A percentile compares a stretch with the other conserved stretches of the same genome.
phyloP scores from a whole-genome alignment of 257 asterid genomes.

The Cynanchum wilfordii region DNA sequence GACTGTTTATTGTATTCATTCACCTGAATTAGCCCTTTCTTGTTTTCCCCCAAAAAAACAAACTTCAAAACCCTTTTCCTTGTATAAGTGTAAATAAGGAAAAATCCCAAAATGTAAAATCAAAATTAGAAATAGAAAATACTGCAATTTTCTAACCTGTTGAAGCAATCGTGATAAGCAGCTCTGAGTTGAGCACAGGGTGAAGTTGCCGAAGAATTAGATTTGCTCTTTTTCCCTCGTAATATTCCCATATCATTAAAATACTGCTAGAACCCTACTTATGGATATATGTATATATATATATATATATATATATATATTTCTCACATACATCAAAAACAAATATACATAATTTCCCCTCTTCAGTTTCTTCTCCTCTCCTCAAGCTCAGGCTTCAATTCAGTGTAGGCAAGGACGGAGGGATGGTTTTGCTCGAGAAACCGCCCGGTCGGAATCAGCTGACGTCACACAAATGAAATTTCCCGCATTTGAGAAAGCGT shows the following conservation, averaged over 20 bases:
- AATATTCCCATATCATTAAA: constrained; percentile 44
- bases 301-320: too few relatives aligned
- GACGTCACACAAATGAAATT: too few relatives aligned
- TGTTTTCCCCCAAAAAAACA: not conserved
- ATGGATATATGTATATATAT: not conserved
- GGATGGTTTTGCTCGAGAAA: too few relatives aligned
- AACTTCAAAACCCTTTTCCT: not conserved
- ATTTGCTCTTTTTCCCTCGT: constrained; percentile 42
- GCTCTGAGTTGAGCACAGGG: constrained; percentile 71
- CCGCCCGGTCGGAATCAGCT: too few relatives aligned
- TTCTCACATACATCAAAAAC: not conserved
- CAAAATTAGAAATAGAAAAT: not conserved
- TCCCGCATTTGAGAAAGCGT: too few relatives aligned
- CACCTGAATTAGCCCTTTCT: not conserved
- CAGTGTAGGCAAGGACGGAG: not conserved
- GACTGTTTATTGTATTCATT: not conserved
- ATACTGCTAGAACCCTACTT: not conserved
- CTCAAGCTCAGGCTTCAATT: not conserved
- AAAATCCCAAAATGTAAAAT: not conserved
- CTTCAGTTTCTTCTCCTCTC: not conserved
- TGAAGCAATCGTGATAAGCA: constrained; percentile 83
- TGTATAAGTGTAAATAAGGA: not conserved
- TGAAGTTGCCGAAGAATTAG: constrained; percentile 52
- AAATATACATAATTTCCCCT: not conserved
- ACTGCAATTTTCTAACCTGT: constrained; percentile 39